Conservation (phyloP, 2,329 filamentous ascomycete genomes). For the Macrophomina pseudophaseolina region DNA sequence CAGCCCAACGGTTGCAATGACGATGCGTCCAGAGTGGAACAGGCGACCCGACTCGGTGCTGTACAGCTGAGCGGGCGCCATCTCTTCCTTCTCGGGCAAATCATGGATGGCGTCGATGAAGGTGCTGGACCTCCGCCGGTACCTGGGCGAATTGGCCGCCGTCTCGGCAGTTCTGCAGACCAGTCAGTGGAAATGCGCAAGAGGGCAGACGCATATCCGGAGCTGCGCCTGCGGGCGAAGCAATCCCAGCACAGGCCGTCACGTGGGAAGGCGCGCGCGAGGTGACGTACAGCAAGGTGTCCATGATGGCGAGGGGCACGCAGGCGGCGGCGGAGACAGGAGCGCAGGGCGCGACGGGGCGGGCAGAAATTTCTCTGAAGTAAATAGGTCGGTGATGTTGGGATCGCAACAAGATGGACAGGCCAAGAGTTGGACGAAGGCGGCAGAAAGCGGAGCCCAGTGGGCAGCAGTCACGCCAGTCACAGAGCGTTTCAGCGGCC, state of each 20-base stretch:
- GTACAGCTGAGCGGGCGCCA: constrained; percentile 96
- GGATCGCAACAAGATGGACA: background rate
- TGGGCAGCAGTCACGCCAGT: constrained; percentile 23
- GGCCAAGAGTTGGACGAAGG: constrained; percentile 13
- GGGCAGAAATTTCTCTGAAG: constrained; percentile 1
- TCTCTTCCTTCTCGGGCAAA: constrained; percentile 77
- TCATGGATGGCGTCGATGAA: constrained; percentile 98
- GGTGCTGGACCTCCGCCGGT: constrained; percentile 90
- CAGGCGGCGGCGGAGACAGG: background rate
- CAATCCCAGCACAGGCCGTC: constrained; percentile 2
- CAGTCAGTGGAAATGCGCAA: constrained; percentile 2
- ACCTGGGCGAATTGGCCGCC: constrained; percentile 86
- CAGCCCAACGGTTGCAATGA: constrained; percentile 94
- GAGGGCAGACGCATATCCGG: background rate
- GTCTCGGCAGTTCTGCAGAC: constrained; percentile 79
- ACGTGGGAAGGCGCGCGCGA: constrained; percentile 11
- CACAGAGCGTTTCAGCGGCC: constrained; percentile 7
- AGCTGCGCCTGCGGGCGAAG: background rate
- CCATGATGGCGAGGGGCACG: constrained; percentile 51
- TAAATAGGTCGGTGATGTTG: constrained; percentile 14
- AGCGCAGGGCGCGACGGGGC: background rate
- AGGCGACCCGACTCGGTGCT: constrained; percentile 96
- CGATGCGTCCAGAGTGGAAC: constrained; percentile 96
- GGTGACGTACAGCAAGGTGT: constrained; percentile 64
- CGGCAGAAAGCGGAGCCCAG: constrained; percentile 21